Base-by-base conservation (phyloP, 2,329 filamentous ascomycete species). In the Teratosphaeria gauchensis region DNA sequence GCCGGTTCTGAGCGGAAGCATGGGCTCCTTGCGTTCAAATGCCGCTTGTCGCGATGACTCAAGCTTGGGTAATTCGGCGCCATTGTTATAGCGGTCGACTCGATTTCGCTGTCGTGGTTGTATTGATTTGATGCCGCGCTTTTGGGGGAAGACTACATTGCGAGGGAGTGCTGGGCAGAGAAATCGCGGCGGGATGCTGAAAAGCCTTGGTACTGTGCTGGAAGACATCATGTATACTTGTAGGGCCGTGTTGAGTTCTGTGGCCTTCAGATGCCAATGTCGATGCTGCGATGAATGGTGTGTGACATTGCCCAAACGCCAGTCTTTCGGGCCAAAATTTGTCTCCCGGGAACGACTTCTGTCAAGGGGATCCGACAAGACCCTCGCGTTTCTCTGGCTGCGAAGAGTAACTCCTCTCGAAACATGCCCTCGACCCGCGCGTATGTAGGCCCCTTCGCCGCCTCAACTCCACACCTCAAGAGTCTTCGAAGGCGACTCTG, bases 1-100 rank as follows among this genome's bases (percentile, higher is more conserved):
- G 32, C 94, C 94, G 1, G 91, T 86, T 31, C 94, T 88, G 51
- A 83, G 76, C 6, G 85, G 84, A 11, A 84, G 78, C 0, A 79
- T 82, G 63, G 77, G 76, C 46, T 78, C 75, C 72, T 82, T 84
- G 55, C 84, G 82, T 58, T 78, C 74, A 58, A 85, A 78, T 2
- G 85, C 84, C n/a, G 82, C 82, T 2, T 79, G 76, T 8, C 79
- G 77, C 9, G 80, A 82, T 59, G 81, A 78, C 58, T 78, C 75
- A 38, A 87, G 77, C n/a, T 80, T 71, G 6, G 76, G 71, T 16
- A 82, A 76, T 52, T 74, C 72, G 59, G 77, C 75, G 61, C 76
- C 72, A 68, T 78, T 72, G 68, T 83, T 81, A 75, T 81, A 85
- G 61, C 78, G 80, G 63, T 75, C 77, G 32, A 73, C 68, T 63